phyloP scores from a whole-genome alignment of 345 rosid genomes.

The Dovyalis caffra region DNA sequence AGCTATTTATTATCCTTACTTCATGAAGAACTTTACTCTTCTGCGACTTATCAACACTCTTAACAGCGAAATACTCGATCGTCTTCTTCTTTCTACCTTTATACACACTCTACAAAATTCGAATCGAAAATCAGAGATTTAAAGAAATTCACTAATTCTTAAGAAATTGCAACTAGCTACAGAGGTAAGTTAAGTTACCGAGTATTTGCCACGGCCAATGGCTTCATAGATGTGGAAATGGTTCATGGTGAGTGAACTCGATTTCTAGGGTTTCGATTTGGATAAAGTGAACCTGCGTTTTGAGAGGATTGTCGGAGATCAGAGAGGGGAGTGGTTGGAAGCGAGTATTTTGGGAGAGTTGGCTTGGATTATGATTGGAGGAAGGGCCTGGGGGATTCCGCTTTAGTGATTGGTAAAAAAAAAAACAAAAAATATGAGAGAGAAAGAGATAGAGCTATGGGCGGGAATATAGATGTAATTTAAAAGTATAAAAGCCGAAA shows the following conservation, averaged over 20 bases:
- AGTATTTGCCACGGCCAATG: conserved; percentile 93
- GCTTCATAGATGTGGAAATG: conserved; percentile 95
- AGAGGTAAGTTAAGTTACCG: conserved; percentile 45
- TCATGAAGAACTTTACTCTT: conserved; percentile 91
- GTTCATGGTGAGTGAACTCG: conserved; percentile 49
- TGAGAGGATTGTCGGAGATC: conserved; percentile 14
- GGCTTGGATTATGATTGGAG: conserved; percentile 8
- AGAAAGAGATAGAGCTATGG: conserved; percentile 10
- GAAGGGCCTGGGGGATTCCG: conserved; percentile 1
- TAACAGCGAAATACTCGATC: conserved; percentile 90
- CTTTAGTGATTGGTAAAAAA: conserved; percentile 3
- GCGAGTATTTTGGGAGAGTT: background rate
- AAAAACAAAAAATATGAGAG: background rate
- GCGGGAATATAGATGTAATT: conserved; percentile 35
- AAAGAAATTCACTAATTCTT: background rate
- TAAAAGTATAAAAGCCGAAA: conserved; percentile 10
- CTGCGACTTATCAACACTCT: conserved; percentile 93
- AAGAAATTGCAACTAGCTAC: background rate
- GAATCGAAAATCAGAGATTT: background rate
- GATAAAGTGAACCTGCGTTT: conserved; percentile 4
- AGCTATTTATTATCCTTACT: conserved; percentile 40
- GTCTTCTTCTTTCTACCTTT: conserved; percentile 98
- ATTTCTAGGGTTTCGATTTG: conserved; percentile 28
- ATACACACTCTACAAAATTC: conserved; percentile 61
- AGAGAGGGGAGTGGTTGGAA: conserved; percentile 20